A percentile compares a stretch with the other conserved stretches of the same genome.
These are phyloP conservation scores for Aspergillus pseudoterreus DNA, from an alignment of 2,329 filamentous ascomycete genomes.

Conservation along the genomic window DNA sequence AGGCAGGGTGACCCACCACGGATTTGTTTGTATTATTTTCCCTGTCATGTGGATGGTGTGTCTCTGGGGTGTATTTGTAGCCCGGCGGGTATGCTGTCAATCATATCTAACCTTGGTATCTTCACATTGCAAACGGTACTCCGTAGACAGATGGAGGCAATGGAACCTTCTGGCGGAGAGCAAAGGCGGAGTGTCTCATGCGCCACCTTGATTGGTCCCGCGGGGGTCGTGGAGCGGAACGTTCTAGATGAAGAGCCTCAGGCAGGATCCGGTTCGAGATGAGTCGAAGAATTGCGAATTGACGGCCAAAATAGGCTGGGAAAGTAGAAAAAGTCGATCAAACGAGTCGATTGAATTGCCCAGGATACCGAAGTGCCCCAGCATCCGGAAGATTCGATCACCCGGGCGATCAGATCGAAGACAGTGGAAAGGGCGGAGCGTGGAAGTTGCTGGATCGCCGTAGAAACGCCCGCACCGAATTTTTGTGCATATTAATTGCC, in stretches of 20 bases:
- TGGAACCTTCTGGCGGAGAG: conserved; percentile 5
- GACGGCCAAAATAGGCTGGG: not conserved
- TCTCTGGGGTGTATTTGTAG: too few relatives aligned
- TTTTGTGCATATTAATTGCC: conserved; percentile 29
- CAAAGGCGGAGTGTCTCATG: conserved; percentile 1
- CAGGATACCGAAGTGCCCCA: not conserved
- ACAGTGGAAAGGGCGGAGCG: conserved; percentile 7
- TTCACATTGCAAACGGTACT: too few relatives aligned
- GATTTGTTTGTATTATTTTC: too few relatives aligned
- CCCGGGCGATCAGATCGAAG: not conserved
- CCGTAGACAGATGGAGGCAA: not conserved
- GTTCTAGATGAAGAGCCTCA: conserved; percentile 29
- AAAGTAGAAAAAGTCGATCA: not conserved
- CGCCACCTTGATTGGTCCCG: conserved; percentile 12
- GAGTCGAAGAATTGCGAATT: not conserved
- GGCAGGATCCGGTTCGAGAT: not conserved
- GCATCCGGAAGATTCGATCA: not conserved
- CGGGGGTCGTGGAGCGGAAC: conserved; percentile 24
- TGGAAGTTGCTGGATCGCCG: conserved; percentile 40
- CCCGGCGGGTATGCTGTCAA: too few relatives aligned
- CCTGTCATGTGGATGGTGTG: too few relatives aligned
- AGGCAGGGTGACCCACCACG: too few relatives aligned
- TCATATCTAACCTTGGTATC: too few relatives aligned
- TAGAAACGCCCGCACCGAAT: conserved; percentile 32
- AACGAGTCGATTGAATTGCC: not conserved